phyloP scores from a whole-genome alignment of 2,329 filamentous ascomycete species.

The Penicillium sp. region DNA sequence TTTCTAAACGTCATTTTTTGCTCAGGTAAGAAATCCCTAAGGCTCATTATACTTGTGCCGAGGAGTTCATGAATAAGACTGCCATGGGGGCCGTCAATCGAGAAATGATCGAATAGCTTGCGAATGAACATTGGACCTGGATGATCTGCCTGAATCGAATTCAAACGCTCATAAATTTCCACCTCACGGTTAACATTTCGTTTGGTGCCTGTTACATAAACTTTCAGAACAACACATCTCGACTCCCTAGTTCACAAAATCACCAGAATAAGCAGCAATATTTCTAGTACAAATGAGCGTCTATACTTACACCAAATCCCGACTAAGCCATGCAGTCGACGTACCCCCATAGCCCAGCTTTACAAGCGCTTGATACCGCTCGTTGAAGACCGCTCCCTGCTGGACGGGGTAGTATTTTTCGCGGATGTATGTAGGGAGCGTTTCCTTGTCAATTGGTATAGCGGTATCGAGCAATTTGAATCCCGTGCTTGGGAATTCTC shows the following conservation, averaged over 20 bases:
- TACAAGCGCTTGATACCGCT: slow-evolving; percentile 31
- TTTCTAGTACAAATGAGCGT: slow-evolving; percentile 23
- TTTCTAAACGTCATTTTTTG: slow-evolving; percentile 22
- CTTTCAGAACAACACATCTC: slow-evolving; percentile 25
- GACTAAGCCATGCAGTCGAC: slow-evolving; percentile 35
- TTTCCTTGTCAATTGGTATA: slow-evolving; percentile 8
- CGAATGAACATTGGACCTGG: slow-evolving; percentile 25
- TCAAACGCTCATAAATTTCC: slow-evolving; percentile 22
- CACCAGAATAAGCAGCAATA: slow-evolving; percentile 24
- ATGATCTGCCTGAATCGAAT: slow-evolving; percentile 17
- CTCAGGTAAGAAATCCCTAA: slow-evolving; percentile 37
- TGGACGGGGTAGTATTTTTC: slow-evolving; percentile 23
- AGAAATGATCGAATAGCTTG: slow-evolving; percentile 4
- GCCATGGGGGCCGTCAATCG: not conserved
- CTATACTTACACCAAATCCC: slow-evolving; percentile 15
- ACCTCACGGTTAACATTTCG: slow-evolving; percentile 31
- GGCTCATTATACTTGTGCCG: slow-evolving; percentile 39
- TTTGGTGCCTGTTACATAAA: slow-evolving; percentile 18
- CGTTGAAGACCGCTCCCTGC: slow-evolving; percentile 28
- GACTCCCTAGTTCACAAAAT: not conserved
- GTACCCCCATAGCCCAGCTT: slow-evolving; percentile 35
- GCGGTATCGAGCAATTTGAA: no score
- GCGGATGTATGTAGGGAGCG: not conserved
- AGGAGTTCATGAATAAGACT: slow-evolving; percentile 38
- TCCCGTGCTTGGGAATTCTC: no score